phyloP scores from a whole-genome alignment of 306 rosid species.

The Begonia peltatifolia region DNA sequence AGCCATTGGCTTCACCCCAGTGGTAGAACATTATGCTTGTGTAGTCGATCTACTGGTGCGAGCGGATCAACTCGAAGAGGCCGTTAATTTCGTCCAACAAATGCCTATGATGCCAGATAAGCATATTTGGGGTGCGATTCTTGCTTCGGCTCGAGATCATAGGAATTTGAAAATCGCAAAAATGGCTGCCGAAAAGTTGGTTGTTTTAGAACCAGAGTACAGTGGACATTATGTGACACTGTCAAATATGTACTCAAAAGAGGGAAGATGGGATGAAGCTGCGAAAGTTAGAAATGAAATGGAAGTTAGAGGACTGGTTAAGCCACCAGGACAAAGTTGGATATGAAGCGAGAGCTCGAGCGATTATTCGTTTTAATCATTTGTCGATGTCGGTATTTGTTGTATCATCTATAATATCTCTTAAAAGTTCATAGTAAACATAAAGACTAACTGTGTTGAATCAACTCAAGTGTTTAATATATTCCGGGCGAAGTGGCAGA shows the following conservation, averaged over 20 bases:
- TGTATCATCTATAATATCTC: no score
- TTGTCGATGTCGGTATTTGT: no score
- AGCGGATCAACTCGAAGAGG: conserved; percentile 32
- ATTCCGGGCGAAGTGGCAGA: no score
- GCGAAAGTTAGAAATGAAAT: conserved; percentile 22
- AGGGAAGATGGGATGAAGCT: conserved; percentile 37
- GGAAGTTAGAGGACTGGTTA: conserved; percentile 23
- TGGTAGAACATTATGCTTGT: conserved; percentile 32
- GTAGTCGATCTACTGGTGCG: conserved; percentile 33
- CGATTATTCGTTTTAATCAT: no score
- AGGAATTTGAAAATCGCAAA: conserved; percentile 26
- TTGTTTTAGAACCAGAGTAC: conserved; percentile 25
- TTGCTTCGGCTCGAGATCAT: conserved; percentile 34
- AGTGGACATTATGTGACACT: conserved; percentile 32
- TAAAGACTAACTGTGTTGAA: no score
- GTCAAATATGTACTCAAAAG: conserved; percentile 30
- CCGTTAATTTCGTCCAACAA: conserved; percentile 20
- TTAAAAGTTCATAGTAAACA: no score
- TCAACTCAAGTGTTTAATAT: no score
- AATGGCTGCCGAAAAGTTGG: conserved; percentile 28
- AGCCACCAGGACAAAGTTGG: conserved; percentile 34
- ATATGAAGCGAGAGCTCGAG: no score
- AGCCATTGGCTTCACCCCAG: conserved; percentile 22
- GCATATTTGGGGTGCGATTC: conserved; percentile 38
- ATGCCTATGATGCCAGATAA: conserved; percentile 28